phyloP scores from a whole-genome alignment of 192 early-diverging fungal species.

The Allomyces macrogynus region DNA sequence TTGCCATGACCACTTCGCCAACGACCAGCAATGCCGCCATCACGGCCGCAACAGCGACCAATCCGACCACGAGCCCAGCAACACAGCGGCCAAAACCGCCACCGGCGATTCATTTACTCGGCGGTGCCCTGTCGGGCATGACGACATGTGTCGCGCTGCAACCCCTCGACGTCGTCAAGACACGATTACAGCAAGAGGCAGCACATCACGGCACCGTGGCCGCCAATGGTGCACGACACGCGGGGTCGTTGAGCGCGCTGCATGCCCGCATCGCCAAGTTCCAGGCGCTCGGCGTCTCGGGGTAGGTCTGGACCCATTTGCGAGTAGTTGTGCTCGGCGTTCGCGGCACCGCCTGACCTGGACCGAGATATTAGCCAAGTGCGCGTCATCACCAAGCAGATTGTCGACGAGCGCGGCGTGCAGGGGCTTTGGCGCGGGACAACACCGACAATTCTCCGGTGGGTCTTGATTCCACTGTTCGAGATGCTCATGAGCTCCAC shows the following conservation, averaged over 20 bases:
- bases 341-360: neutral
- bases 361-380: neutral
- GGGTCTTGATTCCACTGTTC: neutral
- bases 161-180: conserved; percentile 75
- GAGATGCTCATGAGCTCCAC: too few species aligned
- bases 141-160: conserved; percentile 60
- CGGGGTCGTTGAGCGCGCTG: too few species aligned
- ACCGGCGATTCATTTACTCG: conserved; percentile 8
- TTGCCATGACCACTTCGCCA: too few species aligned
- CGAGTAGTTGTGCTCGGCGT: neutral
- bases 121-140: conserved; percentile 58
- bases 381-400: conserved; percentile 11
- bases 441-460: conserved; percentile 44
- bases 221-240: conserved; percentile 9
- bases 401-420: conserved; percentile 33
- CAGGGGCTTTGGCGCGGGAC: conserved; percentile 68
- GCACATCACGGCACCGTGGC: conserved; percentile 6
- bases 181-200: conserved; percentile 41
- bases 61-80: too few species aligned
- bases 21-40: too few species aligned
- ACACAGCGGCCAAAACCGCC: too few species aligned
- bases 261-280: too few species aligned
- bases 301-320: conserved; percentile 12
- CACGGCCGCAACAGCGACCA: too few species aligned
- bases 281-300: conserved; percentile 10